phyloP scores from a whole-genome alignment of 306 rosid species.

The Cucumis sativus region Cucumber_9930_V3 NC_026657.2:39033501-39034000 shows the following conservation, averaged over 20 bases:
- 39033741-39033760: slow-evolving; percentile 40
- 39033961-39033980: slow-evolving; percentile 69
- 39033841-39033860: slow-evolving; percentile 21
- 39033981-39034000: slow-evolving; percentile 70
- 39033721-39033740: slow-evolving; percentile 50
- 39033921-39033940: slow-evolving; percentile 37
- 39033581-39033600: neutral
- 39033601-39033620: neutral
- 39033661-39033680: slow-evolving; percentile 49
- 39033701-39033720: slow-evolving; percentile 65
- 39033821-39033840: slow-evolving; percentile 49
- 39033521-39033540: slow-evolving; percentile 81
- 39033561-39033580: slow-evolving; percentile 9
- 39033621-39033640: slow-evolving; percentile 60
- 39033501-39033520: slow-evolving; percentile 66
- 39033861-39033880: slow-evolving; percentile 60
- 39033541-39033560: slow-evolving; percentile 36
- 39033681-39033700: slow-evolving; percentile 53
- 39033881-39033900: slow-evolving; percentile 69
- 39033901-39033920: slow-evolving; percentile 40
- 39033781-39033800: slow-evolving; percentile 68
- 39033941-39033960: slow-evolving; percentile 70
- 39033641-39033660: slow-evolving; percentile 58
- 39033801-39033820: slow-evolving; percentile 49
- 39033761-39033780: slow-evolving; percentile 77